Base-by-base conservation (phyloP, 306 rosid genomes). In the Senna tora region DNA sequence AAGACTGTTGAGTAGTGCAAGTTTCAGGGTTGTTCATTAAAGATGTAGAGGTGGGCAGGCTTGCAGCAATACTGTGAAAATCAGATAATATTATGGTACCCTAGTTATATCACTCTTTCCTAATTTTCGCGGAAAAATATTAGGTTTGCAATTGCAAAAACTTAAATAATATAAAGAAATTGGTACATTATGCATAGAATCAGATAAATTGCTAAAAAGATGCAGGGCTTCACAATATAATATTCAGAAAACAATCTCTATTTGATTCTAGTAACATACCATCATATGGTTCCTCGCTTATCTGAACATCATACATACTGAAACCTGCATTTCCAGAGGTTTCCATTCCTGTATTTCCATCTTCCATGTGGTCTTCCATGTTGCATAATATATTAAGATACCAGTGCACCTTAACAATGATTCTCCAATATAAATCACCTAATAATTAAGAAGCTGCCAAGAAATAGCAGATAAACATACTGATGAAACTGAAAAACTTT, bases 301-400 rank as follows among this genome's bases (percentile, higher is more conserved):
- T 36, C 53, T 64, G 74, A 75, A 15, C 75, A 60, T 74, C 81
- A 70, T 36, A 19, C 15, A 32, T 71, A 52, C 61, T 67, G 42
- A 77, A 72, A 70, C 56, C 81, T 28, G 33, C 81, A 70, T 66
- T 77, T 25, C 46, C 74, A 16, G 73, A 80, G 42, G 71, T 73
- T 71, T 69, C 81, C 50, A 74, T 38, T 6, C 17, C 47, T 17
- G 41, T 81, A 69, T 38, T 71, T 36, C 14, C 67, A 76, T 76
- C 83, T 15, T 66, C 79, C 69, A 79, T 58, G 61, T 19, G 72
- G 16, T 78, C 71, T 67, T 75, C 74, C 86, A 70, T 80, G 50
- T 56, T 9, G 69, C 76, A 83, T 47, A 53, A 45, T 41, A 57
- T 28, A 20, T 43, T 20, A 64, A 1, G 11, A 14, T 30, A 76